Base-by-base conservation (phyloP, 768 basidiomycete genomes). In the Mycena chlorophos region DNA sequence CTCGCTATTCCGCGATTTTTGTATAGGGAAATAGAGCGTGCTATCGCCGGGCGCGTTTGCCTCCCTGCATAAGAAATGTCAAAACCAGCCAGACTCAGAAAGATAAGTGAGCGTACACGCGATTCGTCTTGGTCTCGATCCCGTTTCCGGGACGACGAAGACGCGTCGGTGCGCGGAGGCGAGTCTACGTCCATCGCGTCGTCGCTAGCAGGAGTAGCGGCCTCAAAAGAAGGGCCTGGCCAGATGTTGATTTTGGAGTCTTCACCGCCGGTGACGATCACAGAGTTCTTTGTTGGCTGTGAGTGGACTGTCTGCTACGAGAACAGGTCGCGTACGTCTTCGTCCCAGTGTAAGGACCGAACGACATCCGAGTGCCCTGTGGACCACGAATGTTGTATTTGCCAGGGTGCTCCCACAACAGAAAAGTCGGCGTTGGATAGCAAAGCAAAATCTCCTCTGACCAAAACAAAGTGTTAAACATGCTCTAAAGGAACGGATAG, bases 1-100 rank as follows among this genome's bases (percentile, higher is more conserved):
- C 55, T 81, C 82, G 19, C 80, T 96, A 23, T 96, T 96, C 66
- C 77, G 79, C 29, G 88, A 90, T 49, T 96, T 96, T 69, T 96
- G 94, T 66, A 91, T 95, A 49, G 93, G 93, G 31, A 92, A 94
- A 73, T 91, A 62, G 72, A 50, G 34, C 34, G n/a, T n/a, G n/a
- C 17, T 29, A 55, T 49, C 42, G 19, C 19, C 51, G n/a, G n/a
- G 51, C 56, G 29, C 52, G 52, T 45, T 57, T 54, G 26, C 43
- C 55, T 26, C 42, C 50, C 55, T 56, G 26, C n/a, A 45, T n/a
- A 49, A 34, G 2, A 45, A 31, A 46, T 43, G 49, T 30, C 25
- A 16, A n/a, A 3, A 3, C 27, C 3, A 4, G 28, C 25, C 4
- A 29, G 12, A 16, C 6, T 16, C 8, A 3, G 19, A 20, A 19